Evolutionary conservation across 108 stramenopile species (phyloP), one percentile per base, ranked within the genome.

Genomic region (Discostella stelligeroides): DNA sequence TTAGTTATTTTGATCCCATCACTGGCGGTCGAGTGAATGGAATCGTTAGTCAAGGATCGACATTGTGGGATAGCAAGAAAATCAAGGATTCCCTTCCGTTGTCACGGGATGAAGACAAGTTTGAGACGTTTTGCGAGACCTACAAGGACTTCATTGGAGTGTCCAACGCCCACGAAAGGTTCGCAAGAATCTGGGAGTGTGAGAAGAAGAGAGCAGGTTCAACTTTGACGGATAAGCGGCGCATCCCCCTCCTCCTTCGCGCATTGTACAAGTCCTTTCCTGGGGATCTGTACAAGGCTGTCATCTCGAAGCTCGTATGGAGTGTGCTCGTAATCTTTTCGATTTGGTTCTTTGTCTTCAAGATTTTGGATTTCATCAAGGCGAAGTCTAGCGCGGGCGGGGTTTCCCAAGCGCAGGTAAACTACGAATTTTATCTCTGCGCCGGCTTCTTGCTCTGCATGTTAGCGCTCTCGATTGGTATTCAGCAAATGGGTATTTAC

Each of bases 401-500:
- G 45, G 45, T 46, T 46, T 46, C 45, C 45, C 45, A 46, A 46
- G 45, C 45, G 45, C 45, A 46, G 45, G 45, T 17, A 46, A 17
- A 14, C 17, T 46, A 46, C 5, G 45, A 46, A 46, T 46, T 46
- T 46, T 46, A 46, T 46, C 45, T 46, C 45, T 46, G 45, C 17
- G 45, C 45, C 3, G 45, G 45, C 45, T 46, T 46, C 45, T 46
- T 46, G 45, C 45, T 46, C 45, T 46, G 45, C 17, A 46, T 46
- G 45, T 46, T 46, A 46, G 45, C 38, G 60, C 39, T 62, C 21
- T 62, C 60, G 34, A 62, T 62, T 40, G 60, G 60, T 62, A 62
- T 62, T 38, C 60, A 62, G 18, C 60, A 62, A 46, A 62, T 62
- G 60, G 60, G 60, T 62, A 62, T 62, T 30, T 41, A 62, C 60